phyloP scores from a whole-genome alignment of 1,139 yeast genomes.

The Geotrichum carabidarum region DNA sequence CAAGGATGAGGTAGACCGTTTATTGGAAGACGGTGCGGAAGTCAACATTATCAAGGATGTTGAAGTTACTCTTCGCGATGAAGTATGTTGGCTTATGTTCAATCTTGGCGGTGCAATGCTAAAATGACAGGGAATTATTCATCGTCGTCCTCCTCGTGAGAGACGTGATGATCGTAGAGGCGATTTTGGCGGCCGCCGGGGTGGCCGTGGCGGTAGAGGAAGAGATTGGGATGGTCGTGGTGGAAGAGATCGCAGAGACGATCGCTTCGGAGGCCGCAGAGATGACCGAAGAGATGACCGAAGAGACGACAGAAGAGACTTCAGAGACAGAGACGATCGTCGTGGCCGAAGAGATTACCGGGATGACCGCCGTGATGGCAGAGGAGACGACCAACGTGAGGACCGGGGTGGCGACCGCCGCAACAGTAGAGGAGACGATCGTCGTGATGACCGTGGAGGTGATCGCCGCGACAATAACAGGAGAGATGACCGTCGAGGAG shows the following conservation, averaged over 20 bases:
- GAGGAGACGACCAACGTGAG: slow-evolving; percentile 19
- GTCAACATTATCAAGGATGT: slow-evolving; percentile 69
- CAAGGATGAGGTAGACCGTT: slow-evolving; percentile 66
- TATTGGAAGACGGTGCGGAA: slow-evolving; percentile 57
- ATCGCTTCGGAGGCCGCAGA: slow-evolving; percentile 23
- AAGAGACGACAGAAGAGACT: slow-evolving; percentile 20
- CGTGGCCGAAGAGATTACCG: slow-evolving; percentile 18
- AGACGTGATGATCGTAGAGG: slow-evolving; percentile 16
- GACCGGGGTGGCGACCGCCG: slow-evolving; percentile 15
- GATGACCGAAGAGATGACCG: slow-evolving; percentile 21
- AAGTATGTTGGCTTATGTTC: slow-evolving; percentile 47
- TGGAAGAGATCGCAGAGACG: slow-evolving; percentile 23
- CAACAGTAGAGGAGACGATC: slow-evolving; percentile 10
- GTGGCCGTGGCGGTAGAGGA: slow-evolving; percentile 16
- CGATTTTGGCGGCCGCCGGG: slow-evolving; percentile 13
- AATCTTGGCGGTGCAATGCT: slow-evolving; percentile 24
- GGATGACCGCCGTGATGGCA: slow-evolving; percentile 18
- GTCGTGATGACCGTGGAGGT: slow-evolving; percentile 13
- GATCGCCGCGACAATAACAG: slow-evolving; percentile 10
- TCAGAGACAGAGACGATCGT: slow-evolving; percentile 4
- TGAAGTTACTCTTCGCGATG: slow-evolving; percentile 65
- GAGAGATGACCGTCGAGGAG: slow-evolving; percentile 9
- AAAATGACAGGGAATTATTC: slow-evolving; percentile 42
- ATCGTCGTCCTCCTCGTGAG: slow-evolving; percentile 42
- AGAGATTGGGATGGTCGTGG: slow-evolving; percentile 41